phyloP scores from a whole-genome alignment of 805 yeast genomes.

The Yamadazyma nakazawae region DNA sequence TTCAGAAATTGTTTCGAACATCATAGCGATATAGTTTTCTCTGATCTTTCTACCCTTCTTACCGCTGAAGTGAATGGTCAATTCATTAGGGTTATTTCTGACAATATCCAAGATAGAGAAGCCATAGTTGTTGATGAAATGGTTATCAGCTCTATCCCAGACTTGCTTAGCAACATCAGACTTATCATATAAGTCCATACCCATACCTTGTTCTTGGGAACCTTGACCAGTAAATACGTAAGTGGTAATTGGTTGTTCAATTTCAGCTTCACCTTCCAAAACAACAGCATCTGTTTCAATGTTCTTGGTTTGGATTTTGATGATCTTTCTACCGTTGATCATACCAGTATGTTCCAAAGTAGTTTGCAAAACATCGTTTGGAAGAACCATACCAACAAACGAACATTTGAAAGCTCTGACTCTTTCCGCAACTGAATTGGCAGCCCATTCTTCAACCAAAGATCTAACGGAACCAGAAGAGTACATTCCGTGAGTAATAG shows the following conservation, averaged over 20 bases:
- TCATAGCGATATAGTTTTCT: slow-evolving; percentile 93
- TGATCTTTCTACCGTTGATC: slow-evolving; percentile 98
- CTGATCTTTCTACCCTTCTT: slow-evolving; percentile 93
- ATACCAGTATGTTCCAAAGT: slow-evolving; percentile 94
- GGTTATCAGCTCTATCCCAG: slow-evolving; percentile 97
- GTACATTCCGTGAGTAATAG: slow-evolving; percentile 99
- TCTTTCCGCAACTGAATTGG: slow-evolving; percentile 92
- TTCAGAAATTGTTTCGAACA: slow-evolving; percentile 89
- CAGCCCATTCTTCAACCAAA: slow-evolving; percentile 97
- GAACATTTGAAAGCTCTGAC: slow-evolving; percentile 90
- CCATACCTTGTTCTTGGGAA: slow-evolving; percentile 99
- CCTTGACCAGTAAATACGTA: slow-evolving; percentile 99
- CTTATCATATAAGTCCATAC: slow-evolving; percentile 94
- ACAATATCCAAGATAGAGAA: slow-evolving; percentile 96
- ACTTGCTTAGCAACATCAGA: slow-evolving; percentile 91
- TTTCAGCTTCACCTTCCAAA: slow-evolving; percentile 93
- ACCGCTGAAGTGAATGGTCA: slow-evolving; percentile 97
- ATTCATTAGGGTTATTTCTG: slow-evolving; percentile 89
- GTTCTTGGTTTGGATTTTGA: slow-evolving; percentile 86
- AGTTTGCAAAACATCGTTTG: slow-evolving; percentile 86
- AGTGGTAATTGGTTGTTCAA: slow-evolving; percentile 96
- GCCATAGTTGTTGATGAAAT: slow-evolving; percentile 91
- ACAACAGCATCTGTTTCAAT: slow-evolving; percentile 75
- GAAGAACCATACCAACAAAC: slow-evolving; percentile 96
- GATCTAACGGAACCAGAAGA: slow-evolving; percentile 94